Evolutionary conservation across 495 filamentous ascomycete species (phyloP).

Genomic region (Choiromyces venosus): DNA sequence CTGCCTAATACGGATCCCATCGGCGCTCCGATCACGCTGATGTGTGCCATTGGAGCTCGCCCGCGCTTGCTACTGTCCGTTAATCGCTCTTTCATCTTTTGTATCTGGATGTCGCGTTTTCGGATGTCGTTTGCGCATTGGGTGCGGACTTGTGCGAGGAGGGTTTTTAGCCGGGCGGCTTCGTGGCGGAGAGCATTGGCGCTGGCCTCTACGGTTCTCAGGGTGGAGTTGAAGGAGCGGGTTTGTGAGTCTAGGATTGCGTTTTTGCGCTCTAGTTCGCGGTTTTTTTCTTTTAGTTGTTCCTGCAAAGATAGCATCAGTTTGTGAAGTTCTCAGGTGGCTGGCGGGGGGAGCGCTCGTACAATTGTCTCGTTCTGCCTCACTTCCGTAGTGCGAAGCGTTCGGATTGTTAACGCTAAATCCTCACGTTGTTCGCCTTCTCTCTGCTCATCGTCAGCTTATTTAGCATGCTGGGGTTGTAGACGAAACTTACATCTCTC

Average conservation of each 20-base stretch:
- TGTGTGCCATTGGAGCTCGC: conserved; percentile 17
- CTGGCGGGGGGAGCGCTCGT: conserved; percentile 19
- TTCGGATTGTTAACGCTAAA: conserved; percentile 71
- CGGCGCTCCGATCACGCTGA: conserved; percentile 24
- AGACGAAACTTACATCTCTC: conserved; percentile 28
- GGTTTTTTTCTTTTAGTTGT: conserved; percentile 61
- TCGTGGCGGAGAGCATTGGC: conserved; percentile 72
- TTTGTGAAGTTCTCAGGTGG: conserved; percentile 16
- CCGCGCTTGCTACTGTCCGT: conserved; percentile 46
- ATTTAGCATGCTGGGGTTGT: not conserved
- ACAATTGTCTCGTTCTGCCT: conserved; percentile 61
- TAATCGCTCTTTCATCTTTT: conserved; percentile 77
- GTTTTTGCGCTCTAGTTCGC: conserved; percentile 68
- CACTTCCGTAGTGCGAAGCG: conserved; percentile 63
- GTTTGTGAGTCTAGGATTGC: conserved; percentile 69
- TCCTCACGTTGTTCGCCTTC: conserved; percentile 80
- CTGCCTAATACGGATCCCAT: conserved; percentile 35
- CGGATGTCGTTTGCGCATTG: conserved; percentile 89
- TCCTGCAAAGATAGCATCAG: conserved; percentile 42
- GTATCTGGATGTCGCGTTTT: conserved; percentile 82
- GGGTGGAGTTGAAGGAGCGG: conserved; percentile 59
- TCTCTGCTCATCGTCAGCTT: conserved; percentile 53
- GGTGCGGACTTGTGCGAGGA: conserved; percentile 71
- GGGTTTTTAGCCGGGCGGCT: conserved; percentile 65
- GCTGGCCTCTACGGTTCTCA: conserved; percentile 64